Base-by-base conservation (phyloP, 1,139 yeast genomes). In the Ogataea hybrid region DNA sequence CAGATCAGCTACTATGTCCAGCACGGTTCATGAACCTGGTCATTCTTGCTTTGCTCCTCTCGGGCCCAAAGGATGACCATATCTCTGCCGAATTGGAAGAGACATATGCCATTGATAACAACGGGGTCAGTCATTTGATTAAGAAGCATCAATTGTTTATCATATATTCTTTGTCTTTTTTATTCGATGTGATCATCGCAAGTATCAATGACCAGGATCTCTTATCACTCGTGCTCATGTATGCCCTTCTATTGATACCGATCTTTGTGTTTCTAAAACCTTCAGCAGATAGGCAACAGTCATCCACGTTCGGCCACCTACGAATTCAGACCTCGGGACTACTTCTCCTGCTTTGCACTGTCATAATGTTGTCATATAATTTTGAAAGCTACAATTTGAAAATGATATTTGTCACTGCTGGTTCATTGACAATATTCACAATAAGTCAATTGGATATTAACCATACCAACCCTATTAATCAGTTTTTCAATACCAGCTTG, bases 381-480 rank as follows among this genome's bases (percentile, higher is more conserved):
- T 42, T 47, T 23, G 51, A 49, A 3, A 37, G 39, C 12, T 47
- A 52, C 43, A 59, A 55, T 35, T 46, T 56, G 28, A 56, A 50
- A 32, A 51, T 62, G 62, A 28, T 60, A 18, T 41, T 59, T 21
- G 48, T 61, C 8, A 46, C 59, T 16, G 31, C 57, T 23, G 62
- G 65, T 0, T 60, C 63, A 0, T 29, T 59, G 28, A 5, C 51
- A 15, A 51, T 60, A 5, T 38, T 59, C 14, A 35, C 55, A 3
- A 41, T 56, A 14, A 56, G 61, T 25, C 64, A 60, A 38, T 36
- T 57, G 28, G 62, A 61, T 30, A 47, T 47, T 2, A 37, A 46
- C 2, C 51, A 47, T 29, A 17, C 36, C 6, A 37, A 41, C 32
- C 25, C 41, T 16, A 35, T 32, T 8, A 37, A 35, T 25, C 38